phyloP scores from a whole-genome alignment of 805 yeast species.

The Starmerella stigmatis region DNA sequence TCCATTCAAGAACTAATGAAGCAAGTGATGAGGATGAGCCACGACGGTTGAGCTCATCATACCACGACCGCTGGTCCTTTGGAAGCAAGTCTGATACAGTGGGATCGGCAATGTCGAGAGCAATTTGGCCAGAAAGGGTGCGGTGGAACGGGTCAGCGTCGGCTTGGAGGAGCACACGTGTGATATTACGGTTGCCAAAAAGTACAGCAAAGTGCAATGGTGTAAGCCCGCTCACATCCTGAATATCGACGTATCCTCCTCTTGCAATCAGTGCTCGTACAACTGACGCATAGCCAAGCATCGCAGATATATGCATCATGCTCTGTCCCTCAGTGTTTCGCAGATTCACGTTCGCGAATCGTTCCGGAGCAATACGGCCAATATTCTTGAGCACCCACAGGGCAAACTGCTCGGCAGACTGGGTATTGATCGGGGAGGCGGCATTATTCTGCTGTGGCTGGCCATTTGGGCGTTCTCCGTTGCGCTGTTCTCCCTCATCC shows the following conservation, averaged over 20 bases:
- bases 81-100: conserved; percentile 26
- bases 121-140: conserved; percentile 29
- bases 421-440: conserved; percentile 10
- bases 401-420: conserved; percentile 24
- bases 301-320: conserved; percentile 71
- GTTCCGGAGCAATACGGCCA: conserved; percentile 28
- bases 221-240: conserved; percentile 72
- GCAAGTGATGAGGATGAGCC: conserved; percentile 25
- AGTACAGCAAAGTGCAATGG: conserved; percentile 82
- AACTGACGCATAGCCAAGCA: conserved; percentile 58
- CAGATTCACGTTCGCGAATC: conserved; percentile 62
- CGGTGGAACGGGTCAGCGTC: conserved; percentile 28
- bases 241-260: conserved; percentile 48
- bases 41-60: conserved; percentile 21
- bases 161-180: conserved; percentile 21
- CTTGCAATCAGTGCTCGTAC: conserved; percentile 52
- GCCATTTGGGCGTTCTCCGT: not conserved
- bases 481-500: not conserved
- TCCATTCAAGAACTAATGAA: conserved; percentile 11
- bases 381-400: conserved; percentile 25
- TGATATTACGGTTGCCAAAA: conserved; percentile 52
- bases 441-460: not conserved
- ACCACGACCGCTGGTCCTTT: conserved; percentile 24
- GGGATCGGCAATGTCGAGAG: conserved; percentile 30
- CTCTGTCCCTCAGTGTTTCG: conserved; percentile 80